These are phyloP conservation scores for Geotrichum ghanense DNA, from an alignment of 805 yeast genomes.

Conservation along the genomic window DNA sequence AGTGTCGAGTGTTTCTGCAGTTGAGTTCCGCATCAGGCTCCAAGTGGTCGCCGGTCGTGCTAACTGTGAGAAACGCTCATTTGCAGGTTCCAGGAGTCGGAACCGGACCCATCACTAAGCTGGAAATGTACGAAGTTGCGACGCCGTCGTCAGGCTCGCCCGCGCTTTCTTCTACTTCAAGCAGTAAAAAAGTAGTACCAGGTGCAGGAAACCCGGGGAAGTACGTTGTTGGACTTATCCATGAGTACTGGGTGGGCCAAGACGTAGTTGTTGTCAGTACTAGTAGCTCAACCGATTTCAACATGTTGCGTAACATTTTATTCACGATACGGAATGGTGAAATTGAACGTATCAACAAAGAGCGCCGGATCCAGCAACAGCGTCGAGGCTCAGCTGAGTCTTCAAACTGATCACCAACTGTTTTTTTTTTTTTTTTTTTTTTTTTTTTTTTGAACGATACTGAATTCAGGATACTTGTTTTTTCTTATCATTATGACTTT, in stretches of 20 bases:
- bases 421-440: no score
- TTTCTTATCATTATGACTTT: no score
- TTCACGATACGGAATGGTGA: background rate
- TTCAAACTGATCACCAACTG: no score
- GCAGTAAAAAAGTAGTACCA: no score
- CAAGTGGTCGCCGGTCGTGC: background rate
- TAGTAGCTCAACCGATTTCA: background rate
- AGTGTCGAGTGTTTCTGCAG: background rate
- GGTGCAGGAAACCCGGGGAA: background rate
- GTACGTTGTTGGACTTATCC: background rate
- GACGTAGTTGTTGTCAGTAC: background rate
- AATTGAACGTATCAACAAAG: background rate
- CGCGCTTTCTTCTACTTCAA: no score
- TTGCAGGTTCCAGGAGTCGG: background rate
- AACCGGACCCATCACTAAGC: background rate
- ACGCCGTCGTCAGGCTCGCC: background rate
- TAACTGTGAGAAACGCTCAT: background rate
- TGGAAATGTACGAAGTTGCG: background rate
- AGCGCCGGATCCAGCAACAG: no score
- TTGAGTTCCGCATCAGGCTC: background rate
- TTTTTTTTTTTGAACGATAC: no score
- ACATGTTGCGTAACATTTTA: background rate
- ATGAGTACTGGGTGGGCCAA: background rate
- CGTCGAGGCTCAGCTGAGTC: no score
- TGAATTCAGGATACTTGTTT: no score